Percentiles rank a stretch among this genome's conserved stretches.
phyloP scores from a whole-genome alignment of 768 basidiomycete genomes.

The Suillus sp. region DNA sequence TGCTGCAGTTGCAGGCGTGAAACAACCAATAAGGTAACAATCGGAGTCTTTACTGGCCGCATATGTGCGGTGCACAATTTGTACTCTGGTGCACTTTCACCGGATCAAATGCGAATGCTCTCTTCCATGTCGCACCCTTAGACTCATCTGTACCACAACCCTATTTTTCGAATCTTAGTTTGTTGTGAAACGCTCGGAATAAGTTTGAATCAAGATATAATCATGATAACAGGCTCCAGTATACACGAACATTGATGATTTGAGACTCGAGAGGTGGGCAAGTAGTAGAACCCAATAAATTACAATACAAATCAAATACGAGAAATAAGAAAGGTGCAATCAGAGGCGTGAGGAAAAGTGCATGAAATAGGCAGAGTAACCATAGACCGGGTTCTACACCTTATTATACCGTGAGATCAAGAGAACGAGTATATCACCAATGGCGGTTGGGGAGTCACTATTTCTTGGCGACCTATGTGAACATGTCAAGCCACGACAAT shows the following conservation, averaged over 20 bases:
- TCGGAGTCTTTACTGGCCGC: conserved; percentile 2
- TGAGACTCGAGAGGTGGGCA: not conserved
- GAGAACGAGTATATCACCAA: conserved; percentile 2
- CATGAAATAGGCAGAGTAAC: conserved; percentile 8
- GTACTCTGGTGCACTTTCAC: not conserved
- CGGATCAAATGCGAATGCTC: not conserved
- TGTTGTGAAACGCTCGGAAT: not conserved
- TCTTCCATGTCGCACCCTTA: conserved; percentile 1
- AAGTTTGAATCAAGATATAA: not conserved
- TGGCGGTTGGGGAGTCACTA: conserved; percentile 3
- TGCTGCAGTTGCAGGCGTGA: not conserved
- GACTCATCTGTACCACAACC: not conserved
- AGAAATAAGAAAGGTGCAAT: conserved; percentile 10
- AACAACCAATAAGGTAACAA: not conserved
- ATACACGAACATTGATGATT: not conserved
- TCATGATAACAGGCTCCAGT: not conserved
- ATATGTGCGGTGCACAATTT: not conserved
- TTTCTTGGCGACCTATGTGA: conserved; percentile 4
- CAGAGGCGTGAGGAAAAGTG: conserved; percentile 3
- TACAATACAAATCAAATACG: conserved; percentile 14
- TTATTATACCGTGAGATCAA: conserved; percentile 11
- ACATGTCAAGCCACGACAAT: conserved; percentile 24
- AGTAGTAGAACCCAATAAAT: conserved; percentile 11
- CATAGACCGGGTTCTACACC: conserved; percentile 2
- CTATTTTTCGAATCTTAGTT: no score